Evolutionary conservation across 371 early-diverging fungal species (phyloP).

Genomic region (Batkoa obscura): DNA sequence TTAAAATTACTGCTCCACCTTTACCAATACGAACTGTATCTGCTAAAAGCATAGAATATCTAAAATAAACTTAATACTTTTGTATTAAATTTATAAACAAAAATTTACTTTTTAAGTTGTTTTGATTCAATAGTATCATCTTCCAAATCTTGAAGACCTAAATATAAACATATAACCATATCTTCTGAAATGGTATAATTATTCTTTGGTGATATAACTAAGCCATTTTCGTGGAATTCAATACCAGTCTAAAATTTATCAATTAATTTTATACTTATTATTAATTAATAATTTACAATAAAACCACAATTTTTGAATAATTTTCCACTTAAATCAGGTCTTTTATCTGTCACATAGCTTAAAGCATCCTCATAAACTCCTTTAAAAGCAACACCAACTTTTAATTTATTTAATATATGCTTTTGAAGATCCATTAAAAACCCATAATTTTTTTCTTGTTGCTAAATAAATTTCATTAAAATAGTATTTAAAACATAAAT

Average conservation of each 20-base stretch:
- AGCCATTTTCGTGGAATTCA: conserved; percentile 76
- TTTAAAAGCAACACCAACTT: conserved; percentile 54
- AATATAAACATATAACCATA: conserved; percentile 66
- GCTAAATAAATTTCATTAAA: conserved; percentile 10
- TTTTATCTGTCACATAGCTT: conserved; percentile 41
- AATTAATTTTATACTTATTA: background rate
- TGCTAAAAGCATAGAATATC: conserved; percentile 61
- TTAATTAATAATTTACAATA: conserved; percentile 21
- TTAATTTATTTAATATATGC: conserved; percentile 41
- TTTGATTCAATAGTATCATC: conserved; percentile 40
- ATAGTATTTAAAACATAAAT: background rate
- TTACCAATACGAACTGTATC: conserved; percentile 64
- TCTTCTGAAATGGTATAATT: conserved; percentile 42
- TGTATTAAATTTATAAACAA: background rate
- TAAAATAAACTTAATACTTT: conserved; percentile 10
- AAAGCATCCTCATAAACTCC: conserved; percentile 56
- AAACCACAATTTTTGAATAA: conserved; percentile 81
- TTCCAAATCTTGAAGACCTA: conserved; percentile 73
- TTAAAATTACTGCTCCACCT: conserved; percentile 38
- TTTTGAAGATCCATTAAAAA: conserved; percentile 70
- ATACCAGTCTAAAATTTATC: conserved; percentile 47
- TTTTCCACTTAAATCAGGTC: conserved; percentile 66
- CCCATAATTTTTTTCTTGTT: conserved; percentile 78
- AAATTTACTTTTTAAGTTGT: conserved; percentile 19
- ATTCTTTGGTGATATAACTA: conserved; percentile 51